Conservation (phyloP, 208 protist genomes). For the Polymyxa betae region DNA sequence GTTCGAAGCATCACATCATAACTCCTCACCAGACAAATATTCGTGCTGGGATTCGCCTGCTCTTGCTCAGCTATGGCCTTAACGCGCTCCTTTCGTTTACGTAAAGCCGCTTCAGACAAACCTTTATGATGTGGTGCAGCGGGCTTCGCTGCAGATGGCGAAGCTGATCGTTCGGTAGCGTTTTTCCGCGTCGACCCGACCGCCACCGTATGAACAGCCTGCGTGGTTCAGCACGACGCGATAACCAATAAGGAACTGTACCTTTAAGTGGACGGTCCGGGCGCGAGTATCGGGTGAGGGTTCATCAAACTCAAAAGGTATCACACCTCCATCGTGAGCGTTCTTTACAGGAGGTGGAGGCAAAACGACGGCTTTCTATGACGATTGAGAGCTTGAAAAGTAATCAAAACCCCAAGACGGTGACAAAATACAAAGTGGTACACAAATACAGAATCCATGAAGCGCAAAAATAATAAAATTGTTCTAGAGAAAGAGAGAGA, state of each 20-base stretch:
- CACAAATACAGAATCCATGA: too few species aligned
- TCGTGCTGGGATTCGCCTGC: background rate
- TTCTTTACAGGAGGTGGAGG: background rate
- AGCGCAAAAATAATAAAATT: too few species aligned
- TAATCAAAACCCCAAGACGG: too few species aligned
- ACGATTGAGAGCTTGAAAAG: too few species aligned
- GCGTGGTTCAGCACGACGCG: background rate
- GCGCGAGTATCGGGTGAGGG: constrained; percentile 18
- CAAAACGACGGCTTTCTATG: background rate
- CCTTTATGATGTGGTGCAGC: constrained; percentile 15
- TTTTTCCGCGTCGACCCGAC: background rate
- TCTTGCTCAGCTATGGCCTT: background rate
- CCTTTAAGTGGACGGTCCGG: background rate
- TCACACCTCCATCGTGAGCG: background rate
- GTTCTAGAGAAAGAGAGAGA: too few species aligned
- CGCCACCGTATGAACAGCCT: background rate
- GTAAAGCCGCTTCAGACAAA: background rate
- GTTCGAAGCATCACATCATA: background rate
- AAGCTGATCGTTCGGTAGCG: background rate
- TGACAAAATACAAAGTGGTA: too few species aligned
- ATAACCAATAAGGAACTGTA: background rate
- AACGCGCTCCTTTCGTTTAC: background rate
- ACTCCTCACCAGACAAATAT: background rate
- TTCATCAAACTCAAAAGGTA: constrained; percentile 21
- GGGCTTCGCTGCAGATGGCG: background rate